Conservation (phyloP, 805 yeast species). For the Wickerhamomyces bovis region DNA sequence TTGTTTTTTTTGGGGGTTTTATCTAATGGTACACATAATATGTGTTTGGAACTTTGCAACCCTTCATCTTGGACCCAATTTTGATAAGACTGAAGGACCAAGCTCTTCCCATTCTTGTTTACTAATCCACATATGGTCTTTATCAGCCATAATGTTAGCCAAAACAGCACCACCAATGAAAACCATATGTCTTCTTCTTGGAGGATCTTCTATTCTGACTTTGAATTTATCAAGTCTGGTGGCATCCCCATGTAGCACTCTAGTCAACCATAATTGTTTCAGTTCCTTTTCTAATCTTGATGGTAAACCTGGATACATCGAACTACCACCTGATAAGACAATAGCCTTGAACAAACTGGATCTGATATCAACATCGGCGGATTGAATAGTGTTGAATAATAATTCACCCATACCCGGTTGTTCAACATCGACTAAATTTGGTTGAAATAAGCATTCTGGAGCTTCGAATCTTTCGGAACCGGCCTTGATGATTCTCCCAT, state of each 20-base stretch:
- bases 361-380: constrained; percentile 92
- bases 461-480: constrained; percentile 97
- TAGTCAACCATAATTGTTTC: constrained; percentile 92
- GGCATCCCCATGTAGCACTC: constrained; percentile 83
- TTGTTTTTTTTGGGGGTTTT: no score
- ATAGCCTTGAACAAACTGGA: constrained; percentile 84
- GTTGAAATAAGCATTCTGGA: constrained; percentile 96
- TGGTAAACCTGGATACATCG: constrained; percentile 98
- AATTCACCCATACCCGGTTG: constrained; percentile 96
- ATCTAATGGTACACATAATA: not conserved
- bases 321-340: constrained; percentile 94
- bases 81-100: constrained; percentile 77
- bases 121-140: constrained; percentile 96
- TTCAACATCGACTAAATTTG: constrained; percentile 89
- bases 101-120: constrained; percentile 98
- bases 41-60: not conserved
- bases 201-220: constrained; percentile 97
- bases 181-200: constrained; percentile 98
- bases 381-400: constrained; percentile 84
- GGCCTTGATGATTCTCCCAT: constrained; percentile 88
- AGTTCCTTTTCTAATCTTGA: constrained; percentile 92
- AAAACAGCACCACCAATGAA: constrained; percentile 97
- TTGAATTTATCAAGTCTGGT: constrained; percentile 84
- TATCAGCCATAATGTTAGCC: constrained; percentile 97
- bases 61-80: constrained; percentile 82